Conservation (phyloP, 257 asterid species). For the Ajuga chamaepitys region DNA sequence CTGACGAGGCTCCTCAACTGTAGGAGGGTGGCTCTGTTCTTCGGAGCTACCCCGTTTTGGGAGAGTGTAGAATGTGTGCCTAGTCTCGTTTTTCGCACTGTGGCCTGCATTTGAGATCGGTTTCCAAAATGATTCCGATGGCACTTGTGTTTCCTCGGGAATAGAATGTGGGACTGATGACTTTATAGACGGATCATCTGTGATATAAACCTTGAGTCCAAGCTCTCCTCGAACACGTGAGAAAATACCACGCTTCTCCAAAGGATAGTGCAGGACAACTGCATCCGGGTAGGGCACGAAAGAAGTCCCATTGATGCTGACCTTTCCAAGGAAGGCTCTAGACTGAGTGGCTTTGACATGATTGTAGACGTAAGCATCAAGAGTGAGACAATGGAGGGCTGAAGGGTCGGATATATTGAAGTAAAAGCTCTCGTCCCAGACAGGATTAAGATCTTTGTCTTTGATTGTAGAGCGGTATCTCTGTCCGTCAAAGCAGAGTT, state of each 20-base stretch:
- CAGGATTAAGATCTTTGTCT: constrained; percentile 78
- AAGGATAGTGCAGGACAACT: constrained; percentile 70
- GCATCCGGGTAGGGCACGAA: constrained; percentile 75
- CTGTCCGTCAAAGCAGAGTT: constrained; percentile 71
- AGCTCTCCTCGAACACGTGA: constrained; percentile 84
- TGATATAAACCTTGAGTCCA: constrained; percentile 71
- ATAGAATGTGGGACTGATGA: constrained; percentile 38
- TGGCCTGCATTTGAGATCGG: constrained; percentile 13
- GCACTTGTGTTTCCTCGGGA: constrained; percentile 26
- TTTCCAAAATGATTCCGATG: constrained; percentile 19
- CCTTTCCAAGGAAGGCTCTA: constrained; percentile 71
- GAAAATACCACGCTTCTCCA: constrained; percentile 80
- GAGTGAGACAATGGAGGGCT: constrained; percentile 43
- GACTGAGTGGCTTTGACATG: constrained; percentile 35
- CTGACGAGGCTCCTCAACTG: constrained; percentile 31
- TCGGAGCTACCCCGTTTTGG: constrained; percentile 44
- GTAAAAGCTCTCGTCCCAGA: constrained; percentile 83
- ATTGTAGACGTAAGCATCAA: constrained; percentile 65
- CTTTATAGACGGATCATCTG: constrained; percentile 72
- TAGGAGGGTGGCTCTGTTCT: constrained; percentile 32
- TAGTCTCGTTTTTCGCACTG: constrained; percentile 30
- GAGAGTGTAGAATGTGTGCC: constrained; percentile 76
- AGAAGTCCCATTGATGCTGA: constrained; percentile 64
- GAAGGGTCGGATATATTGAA: constrained; percentile 73
- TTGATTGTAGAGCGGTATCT: constrained; percentile 65